A percentile compares a stretch with the other conserved stretches of the same genome.
Evolutionary conservation across 495 filamentous ascomycete genomes (phyloP).

Genomic region (Xylaria longipes): DNA sequence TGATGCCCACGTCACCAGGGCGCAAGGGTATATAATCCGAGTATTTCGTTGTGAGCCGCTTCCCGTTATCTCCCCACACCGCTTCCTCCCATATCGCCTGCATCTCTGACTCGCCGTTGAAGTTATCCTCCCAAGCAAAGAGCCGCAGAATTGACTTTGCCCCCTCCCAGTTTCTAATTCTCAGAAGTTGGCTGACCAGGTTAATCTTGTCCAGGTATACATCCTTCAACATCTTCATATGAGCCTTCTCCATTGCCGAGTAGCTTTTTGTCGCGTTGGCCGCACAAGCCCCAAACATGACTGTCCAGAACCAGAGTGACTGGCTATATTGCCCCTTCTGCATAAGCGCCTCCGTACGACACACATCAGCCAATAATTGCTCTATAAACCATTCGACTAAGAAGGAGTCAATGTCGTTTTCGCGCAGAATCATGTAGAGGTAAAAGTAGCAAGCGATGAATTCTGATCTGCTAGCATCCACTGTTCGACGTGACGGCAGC

Average conservation of each 20-base stretch:
- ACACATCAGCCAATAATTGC: slow-evolving; percentile 41
- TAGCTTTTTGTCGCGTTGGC: slow-evolving; percentile 34
- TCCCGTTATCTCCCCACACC: slow-evolving; percentile 33
- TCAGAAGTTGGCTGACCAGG: slow-evolving; percentile 33
- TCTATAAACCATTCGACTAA: slow-evolving; percentile 44
- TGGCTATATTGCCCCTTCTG: slow-evolving; percentile 37
- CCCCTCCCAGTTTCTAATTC: slow-evolving; percentile 39
- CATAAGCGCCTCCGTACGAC: slow-evolving; percentile 38
- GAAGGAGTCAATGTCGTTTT: slow-evolving; percentile 38
- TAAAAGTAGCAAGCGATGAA: slow-evolving; percentile 46
- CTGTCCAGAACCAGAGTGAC: slow-evolving; percentile 43
- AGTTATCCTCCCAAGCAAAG: slow-evolving; percentile 41
- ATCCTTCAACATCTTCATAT: slow-evolving; percentile 35
- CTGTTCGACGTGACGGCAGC: slow-evolving; percentile 33
- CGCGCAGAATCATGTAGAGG: slow-evolving; percentile 42
- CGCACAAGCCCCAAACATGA: slow-evolving; percentile 41
- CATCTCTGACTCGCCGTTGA: slow-evolving; percentile 40
- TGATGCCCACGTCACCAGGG: slow-evolving; percentile 9
- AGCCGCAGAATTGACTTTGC: slow-evolving; percentile 37
- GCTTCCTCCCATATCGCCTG: slow-evolving; percentile 40
- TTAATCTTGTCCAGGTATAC: slow-evolving; percentile 39
- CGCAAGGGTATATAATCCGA: slow-evolving; percentile 20
- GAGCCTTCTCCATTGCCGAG: slow-evolving; percentile 34
- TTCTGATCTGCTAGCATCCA: slow-evolving; percentile 39
- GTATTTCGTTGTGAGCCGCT: slow-evolving; percentile 14